A percentile compares a stretch with the other conserved stretches of the same genome.
These are phyloP conservation scores for Oryza meyeriana DNA, from an alignment of 176 grass and related monocot species.

Conservation along the genomic window DNA sequence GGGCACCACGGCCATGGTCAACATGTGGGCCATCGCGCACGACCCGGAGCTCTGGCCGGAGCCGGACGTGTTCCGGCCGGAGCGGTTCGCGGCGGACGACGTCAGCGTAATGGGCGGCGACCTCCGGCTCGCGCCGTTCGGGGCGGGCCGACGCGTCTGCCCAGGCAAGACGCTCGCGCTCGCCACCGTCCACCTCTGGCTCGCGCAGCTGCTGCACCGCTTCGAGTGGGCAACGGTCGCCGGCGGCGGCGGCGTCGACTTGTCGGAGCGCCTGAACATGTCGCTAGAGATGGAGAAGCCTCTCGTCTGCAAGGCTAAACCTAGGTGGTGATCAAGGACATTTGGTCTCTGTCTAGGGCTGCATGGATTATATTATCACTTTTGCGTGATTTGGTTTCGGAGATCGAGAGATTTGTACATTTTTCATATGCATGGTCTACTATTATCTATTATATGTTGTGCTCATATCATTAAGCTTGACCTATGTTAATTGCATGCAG, in stretches of 20 bases:
- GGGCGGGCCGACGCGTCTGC: slow-evolving; percentile 41
- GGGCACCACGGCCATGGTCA: slow-evolving; percentile 76
- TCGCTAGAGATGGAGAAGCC: slow-evolving; percentile 66
- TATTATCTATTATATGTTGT: background rate
- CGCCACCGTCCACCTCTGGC: slow-evolving; percentile 49
- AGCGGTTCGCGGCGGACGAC: slow-evolving; percentile 54
- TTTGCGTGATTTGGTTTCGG: background rate
- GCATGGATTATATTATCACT: background rate
- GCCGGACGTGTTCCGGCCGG: slow-evolving; percentile 36
- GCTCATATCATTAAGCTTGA: background rate
- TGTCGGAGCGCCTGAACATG: slow-evolving; percentile 57
- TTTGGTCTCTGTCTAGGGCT: background rate
- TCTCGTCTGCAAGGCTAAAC: slow-evolving; percentile 41
- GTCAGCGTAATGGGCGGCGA: slow-evolving; percentile 48
- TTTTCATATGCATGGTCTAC: background rate
- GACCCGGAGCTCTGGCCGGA: slow-evolving; percentile 50
- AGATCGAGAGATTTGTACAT: background rate
- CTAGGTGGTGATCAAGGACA: background rate
- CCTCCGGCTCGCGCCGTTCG: slow-evolving; percentile 60
- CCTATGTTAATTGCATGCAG: background rate
- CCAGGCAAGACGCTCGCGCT: slow-evolving; percentile 53
- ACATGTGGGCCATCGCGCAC: slow-evolving; percentile 75
- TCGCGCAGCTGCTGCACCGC: slow-evolving; percentile 54
- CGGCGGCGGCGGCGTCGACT: slow-evolving; percentile 29
- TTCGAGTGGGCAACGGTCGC: slow-evolving; percentile 33